phyloP scores from a whole-genome alignment of 2,329 filamentous ascomycete species.

The Ophiosphaerella korrae region DNA sequence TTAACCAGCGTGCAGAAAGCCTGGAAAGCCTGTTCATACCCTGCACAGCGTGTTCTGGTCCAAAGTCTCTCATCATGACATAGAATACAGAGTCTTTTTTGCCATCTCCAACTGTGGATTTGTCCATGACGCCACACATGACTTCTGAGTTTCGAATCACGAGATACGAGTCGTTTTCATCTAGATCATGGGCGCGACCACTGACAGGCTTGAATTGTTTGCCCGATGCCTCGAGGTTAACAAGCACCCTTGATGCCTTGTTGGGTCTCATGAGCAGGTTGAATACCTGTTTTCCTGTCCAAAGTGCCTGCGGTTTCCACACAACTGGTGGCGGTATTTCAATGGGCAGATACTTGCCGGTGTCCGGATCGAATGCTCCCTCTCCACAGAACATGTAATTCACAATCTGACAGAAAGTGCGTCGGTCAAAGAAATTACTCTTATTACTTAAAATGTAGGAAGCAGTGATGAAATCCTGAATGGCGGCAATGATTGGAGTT shows the following conservation, averaged over 20 bases:
- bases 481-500: constrained; percentile 97
- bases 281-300: constrained; percentile 98
- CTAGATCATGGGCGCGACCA: constrained; percentile 75
- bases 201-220: constrained; percentile 73
- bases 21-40: constrained; percentile 95
- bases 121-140: constrained; percentile 98
- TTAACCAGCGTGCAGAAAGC: constrained; percentile 84
- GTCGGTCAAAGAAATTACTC: constrained; percentile 88
- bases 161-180: constrained; percentile 77
- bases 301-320: constrained; percentile 81
- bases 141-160: constrained; percentile 95
- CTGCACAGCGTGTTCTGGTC: constrained; percentile 82
- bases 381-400: constrained; percentile 90
- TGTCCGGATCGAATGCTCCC: constrained; percentile 53
- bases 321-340: constrained; percentile 88
- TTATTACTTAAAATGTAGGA: constrained; percentile 91
- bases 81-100: constrained; percentile 99
- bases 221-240: constrained; percentile 94
- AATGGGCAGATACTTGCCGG: constrained; percentile 63
- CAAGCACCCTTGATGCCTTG: constrained; percentile 76
- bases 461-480: constrained; percentile 98
- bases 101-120: constrained; percentile 92
- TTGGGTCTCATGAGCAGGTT: constrained; percentile 91
- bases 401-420: constrained; percentile 86
- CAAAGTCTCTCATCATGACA: constrained; percentile 92